Evolutionary conservation across 2,329 filamentous ascomycete genomes (phyloP).

Genomic region (Ophiostoma novo-ulmi): DNA sequence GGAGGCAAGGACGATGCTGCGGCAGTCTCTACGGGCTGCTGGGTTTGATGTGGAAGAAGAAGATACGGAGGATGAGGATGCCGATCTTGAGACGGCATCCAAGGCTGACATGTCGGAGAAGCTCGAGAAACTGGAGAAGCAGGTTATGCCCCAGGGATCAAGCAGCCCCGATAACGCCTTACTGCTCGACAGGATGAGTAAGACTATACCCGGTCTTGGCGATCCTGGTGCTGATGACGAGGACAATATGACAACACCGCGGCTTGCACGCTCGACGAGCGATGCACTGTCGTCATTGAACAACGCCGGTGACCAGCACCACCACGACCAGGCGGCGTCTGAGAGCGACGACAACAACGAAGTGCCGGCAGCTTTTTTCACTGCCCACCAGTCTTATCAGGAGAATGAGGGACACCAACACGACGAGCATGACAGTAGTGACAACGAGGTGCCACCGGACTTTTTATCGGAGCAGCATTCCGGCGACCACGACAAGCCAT

Average conservation of each 20-base stretch:
- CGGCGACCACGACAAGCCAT: slow-evolving; percentile 39
- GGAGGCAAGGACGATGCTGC: slow-evolving; percentile 34
- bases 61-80: slow-evolving; percentile 1
- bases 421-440: slow-evolving; percentile 35
- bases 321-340: slow-evolving; percentile 25
- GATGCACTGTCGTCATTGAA: neutral
- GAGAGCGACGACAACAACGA: slow-evolving; percentile 42
- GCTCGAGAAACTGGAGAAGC: neutral
- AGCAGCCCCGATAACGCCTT: neutral
- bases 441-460: slow-evolving; percentile 49
- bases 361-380: slow-evolving; percentile 41
- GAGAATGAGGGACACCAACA: slow-evolving; percentile 31
- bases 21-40: slow-evolving; percentile 32
- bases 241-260: slow-evolving; percentile 26
- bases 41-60: slow-evolving; percentile 32
- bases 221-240: neutral
- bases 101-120: slow-evolving; percentile 1
- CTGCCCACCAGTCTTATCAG: slow-evolving; percentile 32
- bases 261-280: slow-evolving; percentile 35
- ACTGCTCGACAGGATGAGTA: neutral
- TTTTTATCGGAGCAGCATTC: slow-evolving; percentile 39
- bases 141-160: neutral
- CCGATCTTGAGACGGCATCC: slow-evolving; percentile 9
- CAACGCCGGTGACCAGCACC: slow-evolving; percentile 13
- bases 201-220: neutral